phyloP scores from a whole-genome alignment of 257 asterid species.

The Solanum bulbocastanum region DNA sequence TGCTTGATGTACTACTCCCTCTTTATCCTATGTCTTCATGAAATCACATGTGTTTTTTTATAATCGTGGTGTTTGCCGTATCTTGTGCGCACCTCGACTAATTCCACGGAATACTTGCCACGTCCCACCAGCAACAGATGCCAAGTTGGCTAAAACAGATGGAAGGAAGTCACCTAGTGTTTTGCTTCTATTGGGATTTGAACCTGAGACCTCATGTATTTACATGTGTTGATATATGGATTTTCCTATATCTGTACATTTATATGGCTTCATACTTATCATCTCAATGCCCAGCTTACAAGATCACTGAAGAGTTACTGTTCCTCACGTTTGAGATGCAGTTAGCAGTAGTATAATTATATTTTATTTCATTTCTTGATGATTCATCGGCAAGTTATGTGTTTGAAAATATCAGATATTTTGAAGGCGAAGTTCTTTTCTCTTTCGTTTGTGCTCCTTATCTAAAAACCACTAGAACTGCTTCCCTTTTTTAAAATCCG shows the following conservation, averaged over 20 bases:
- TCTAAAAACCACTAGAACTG: background rate
- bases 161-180: background rate
- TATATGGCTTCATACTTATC: background rate
- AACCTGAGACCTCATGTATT: background rate
- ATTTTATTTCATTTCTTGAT: background rate
- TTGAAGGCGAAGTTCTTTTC: background rate
- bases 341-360: background rate
- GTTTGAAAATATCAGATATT: background rate
- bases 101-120: background rate
- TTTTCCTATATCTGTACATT: background rate
- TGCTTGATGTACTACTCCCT: background rate
- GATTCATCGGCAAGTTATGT: background rate
- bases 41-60: background rate
- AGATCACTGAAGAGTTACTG: background rate
- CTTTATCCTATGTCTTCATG: background rate
- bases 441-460: background rate
- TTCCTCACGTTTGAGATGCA: background rate
- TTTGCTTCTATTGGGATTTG: background rate
- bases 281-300: background rate
- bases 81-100: background rate
- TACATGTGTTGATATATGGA: background rate
- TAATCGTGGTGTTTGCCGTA: background rate
- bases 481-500: background rate
- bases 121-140: background rate
- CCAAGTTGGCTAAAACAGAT: background rate